A percentile compares a stretch with the other conserved stretches of the same genome.
These are phyloP conservation scores for Botrytis porri DNA, from an alignment of 2,329 filamentous ascomycete genomes.

Conservation along the genomic window DNA sequence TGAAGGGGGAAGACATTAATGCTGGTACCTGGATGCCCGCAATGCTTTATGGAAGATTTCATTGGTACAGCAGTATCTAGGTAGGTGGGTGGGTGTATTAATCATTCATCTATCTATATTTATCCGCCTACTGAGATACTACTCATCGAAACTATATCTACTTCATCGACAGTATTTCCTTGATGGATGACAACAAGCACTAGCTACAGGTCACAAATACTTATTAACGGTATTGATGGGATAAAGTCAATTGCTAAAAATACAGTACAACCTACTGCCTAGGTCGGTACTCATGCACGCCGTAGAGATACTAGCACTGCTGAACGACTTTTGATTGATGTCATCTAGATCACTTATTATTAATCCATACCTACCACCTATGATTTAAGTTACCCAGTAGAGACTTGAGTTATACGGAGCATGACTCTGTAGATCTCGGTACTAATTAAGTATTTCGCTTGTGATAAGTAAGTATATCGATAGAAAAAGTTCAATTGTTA, in stretches of 20 bases:
- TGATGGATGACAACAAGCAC: not conserved
- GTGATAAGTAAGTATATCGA: not conserved
- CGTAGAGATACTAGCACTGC: not conserved
- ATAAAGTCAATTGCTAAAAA: not conserved
- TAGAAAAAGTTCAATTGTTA: not conserved
- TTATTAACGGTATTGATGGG: not conserved
- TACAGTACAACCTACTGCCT: not conserved
- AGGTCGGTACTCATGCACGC: not conserved
- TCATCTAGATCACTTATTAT: not conserved
- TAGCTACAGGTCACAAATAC: not conserved
- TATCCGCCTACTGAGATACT: not conserved
- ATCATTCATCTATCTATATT: not conserved
- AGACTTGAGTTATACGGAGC: not conserved
- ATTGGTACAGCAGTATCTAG: not conserved
- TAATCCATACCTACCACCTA: not conserved
- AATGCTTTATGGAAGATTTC: not conserved
- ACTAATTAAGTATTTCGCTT: not conserved
- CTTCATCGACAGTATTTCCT: not conserved
- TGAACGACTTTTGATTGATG: not conserved
- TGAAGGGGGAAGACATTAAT: not conserved
- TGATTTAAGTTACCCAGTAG: not conserved
- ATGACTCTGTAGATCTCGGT: not conserved
- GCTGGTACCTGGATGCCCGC: not conserved
- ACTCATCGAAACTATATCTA: not conserved
- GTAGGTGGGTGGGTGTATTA: not conserved